phyloP scores from a whole-genome alignment of 805 yeast species.

The Ogataea thermomethanolica region DNA sequence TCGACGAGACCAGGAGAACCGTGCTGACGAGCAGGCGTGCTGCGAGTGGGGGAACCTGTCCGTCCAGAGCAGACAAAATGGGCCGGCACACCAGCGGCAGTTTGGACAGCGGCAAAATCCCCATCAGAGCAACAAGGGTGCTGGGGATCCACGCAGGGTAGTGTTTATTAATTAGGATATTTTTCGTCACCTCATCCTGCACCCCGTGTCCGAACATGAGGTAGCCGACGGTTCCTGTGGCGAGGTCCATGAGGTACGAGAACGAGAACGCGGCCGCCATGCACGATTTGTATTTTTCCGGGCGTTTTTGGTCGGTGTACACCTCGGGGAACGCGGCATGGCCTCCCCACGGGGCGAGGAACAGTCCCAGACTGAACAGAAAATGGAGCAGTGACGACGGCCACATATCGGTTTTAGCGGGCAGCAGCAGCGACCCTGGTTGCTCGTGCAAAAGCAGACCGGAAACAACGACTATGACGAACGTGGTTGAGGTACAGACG shows the following conservation, averaged over 20 bases:
- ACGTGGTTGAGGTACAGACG: slow-evolving; percentile 62
- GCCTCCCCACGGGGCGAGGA: slow-evolving; percentile 83
- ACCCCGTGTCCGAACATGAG: slow-evolving; percentile 52
- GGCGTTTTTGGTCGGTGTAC: slow-evolving; percentile 68
- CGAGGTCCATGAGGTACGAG: slow-evolving; percentile 55
- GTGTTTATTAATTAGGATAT: slow-evolving; percentile 40
- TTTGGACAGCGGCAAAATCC: slow-evolving; percentile 81
- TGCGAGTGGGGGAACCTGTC: slow-evolving; percentile 9
- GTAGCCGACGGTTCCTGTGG: slow-evolving; percentile 65
- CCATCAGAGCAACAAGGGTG: slow-evolving; percentile 62
- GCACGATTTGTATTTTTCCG: slow-evolving; percentile 51
- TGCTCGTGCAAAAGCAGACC: slow-evolving; percentile 57
- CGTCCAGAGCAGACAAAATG: slow-evolving; percentile 66
- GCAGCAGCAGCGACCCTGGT: slow-evolving; percentile 72
- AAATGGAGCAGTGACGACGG: slow-evolving; percentile 53
- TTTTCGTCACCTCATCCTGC: slow-evolving; percentile 51
- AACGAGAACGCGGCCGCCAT: slow-evolving; percentile 56
- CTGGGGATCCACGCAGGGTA: slow-evolving; percentile 48
- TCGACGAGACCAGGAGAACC: slow-evolving; percentile 54
- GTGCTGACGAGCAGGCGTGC: slow-evolving; percentile 50
- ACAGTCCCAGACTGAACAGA: slow-evolving; percentile 60
- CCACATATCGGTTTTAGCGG: slow-evolving; percentile 64
- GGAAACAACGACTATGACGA: slow-evolving; percentile 52
- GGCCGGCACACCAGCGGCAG: slow-evolving; percentile 84
- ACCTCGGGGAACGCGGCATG: slow-evolving; percentile 78